phyloP scores from a whole-genome alignment of 768 basidiomycete species.

The Suillus discolor region DNA sequence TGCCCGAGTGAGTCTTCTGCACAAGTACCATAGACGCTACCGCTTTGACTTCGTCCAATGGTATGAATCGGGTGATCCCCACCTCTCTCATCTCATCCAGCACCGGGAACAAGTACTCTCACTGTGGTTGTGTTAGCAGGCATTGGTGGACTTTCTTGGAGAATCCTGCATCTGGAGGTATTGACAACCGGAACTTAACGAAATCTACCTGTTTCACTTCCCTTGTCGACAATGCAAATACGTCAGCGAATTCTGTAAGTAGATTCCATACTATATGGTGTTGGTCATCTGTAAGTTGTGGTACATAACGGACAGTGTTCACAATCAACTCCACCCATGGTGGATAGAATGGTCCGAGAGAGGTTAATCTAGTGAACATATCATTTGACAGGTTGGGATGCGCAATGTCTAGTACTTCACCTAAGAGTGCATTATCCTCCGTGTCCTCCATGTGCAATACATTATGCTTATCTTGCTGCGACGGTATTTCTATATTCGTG shows the following conservation, averaged over 20 bases:
- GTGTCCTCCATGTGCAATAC: no score
- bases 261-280: slow-evolving; percentile 4
- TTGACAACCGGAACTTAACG: slow-evolving; percentile 35
- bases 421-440: neutral
- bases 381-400: neutral
- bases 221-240: slow-evolving; percentile 40
- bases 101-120: slow-evolving; percentile 29
- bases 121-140: slow-evolving; percentile 34
- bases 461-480: no score
- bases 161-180: slow-evolving; percentile 32
- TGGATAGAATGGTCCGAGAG: slow-evolving; percentile 19
- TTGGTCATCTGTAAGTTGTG: no score
- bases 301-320: slow-evolving; percentile 25
- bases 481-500: no score
- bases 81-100: slow-evolving; percentile 38
- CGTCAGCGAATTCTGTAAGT: slow-evolving; percentile 37
- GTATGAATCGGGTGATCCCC: slow-evolving; percentile 24
- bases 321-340: slow-evolving; percentile 21
- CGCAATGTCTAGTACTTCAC: neutral
- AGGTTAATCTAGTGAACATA: slow-evolving; percentile 18
- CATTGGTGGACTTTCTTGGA: slow-evolving; percentile 34
- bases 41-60: slow-evolving; percentile 16
- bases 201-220: slow-evolving; percentile 38
- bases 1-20: slow-evolving; percentile 13
- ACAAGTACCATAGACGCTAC: slow-evolving; percentile 13